Evolutionary conservation across 2,329 filamentous ascomycete genomes (phyloP).

Genomic region (Dryadomyces quercus-mongolicae): DNA sequence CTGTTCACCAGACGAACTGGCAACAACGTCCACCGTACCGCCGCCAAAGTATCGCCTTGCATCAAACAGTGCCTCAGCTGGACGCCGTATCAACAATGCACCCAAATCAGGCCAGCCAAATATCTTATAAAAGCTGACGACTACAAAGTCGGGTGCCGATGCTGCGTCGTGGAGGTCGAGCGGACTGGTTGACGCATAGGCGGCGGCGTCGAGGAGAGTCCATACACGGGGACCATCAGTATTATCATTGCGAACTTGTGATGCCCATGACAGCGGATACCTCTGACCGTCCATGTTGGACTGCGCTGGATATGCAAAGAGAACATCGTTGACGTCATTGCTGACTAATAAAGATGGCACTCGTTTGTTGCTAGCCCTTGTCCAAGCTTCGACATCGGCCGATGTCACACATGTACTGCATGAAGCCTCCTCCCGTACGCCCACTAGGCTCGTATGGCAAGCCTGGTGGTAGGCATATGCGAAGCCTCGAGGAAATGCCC

Average conservation of each 20-base stretch:
- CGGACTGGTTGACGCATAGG: conserved; percentile 63
- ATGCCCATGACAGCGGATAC: conserved; percentile 58
- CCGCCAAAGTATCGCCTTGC: conserved; percentile 78
- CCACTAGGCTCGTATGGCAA: conserved; percentile 78
- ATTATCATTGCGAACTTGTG: conserved; percentile 18
- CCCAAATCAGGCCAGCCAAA: conserved; percentile 93
- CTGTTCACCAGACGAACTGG: conserved; percentile 45
- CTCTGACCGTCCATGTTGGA: conserved; percentile 84
- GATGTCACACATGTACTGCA: conserved; percentile 56
- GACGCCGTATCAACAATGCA: conserved; percentile 68
- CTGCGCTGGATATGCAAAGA: conserved; percentile 79
- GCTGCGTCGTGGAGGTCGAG: conserved; percentile 54
- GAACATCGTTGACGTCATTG: conserved; percentile 34
- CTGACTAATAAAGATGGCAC: conserved; percentile 42
- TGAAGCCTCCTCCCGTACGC: conserved; percentile 59
- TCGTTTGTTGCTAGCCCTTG: conserved; percentile 19
- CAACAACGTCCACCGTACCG: conserved; percentile 85
- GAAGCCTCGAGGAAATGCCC: conserved; percentile 58
- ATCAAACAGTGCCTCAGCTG: conserved; percentile 50
- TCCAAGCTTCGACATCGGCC: conserved; percentile 51
- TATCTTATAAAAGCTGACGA: conserved; percentile 91
- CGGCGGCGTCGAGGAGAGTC: conserved; percentile 74
- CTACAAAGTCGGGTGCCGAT: conserved; percentile 68
- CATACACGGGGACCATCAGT: conserved; percentile 28
- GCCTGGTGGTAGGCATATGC: conserved; percentile 74